Evolutionary conservation across 139 green algal species (phyloP).

Genomic region (Chlamydomonas schloesseri): DNA sequence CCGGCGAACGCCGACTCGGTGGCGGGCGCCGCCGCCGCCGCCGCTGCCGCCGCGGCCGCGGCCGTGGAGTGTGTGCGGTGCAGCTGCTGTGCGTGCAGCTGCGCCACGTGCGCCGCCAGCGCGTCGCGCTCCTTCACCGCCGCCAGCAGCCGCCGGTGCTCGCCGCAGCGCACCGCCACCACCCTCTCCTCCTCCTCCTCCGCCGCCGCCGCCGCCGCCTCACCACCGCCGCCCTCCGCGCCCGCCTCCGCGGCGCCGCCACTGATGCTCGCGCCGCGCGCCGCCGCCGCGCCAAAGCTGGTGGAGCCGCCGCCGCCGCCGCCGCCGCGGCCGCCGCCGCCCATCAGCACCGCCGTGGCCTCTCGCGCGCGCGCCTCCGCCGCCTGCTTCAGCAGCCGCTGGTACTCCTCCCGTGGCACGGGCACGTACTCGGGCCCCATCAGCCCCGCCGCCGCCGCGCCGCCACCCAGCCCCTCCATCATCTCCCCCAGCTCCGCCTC

Average conservation of each 20-base stretch:
- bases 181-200: background rate
- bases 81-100: background rate
- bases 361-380: background rate
- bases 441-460: background rate
- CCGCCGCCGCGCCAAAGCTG: no score
- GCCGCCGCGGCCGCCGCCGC: no score
- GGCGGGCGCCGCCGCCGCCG: no score
- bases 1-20: background rate
- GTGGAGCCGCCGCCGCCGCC: no score
- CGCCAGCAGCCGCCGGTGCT: conserved; percentile 5
- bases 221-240: no score
- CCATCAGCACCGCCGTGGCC: background rate
- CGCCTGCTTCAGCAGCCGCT: background rate
- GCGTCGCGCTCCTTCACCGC: background rate
- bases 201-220: background rate
- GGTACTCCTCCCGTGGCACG: background rate
- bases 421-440: background rate
- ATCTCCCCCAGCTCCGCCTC: background rate
- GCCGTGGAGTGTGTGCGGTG: background rate
- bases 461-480: background rate
- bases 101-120: background rate
- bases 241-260: no score
- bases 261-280: no score
- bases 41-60: no score
- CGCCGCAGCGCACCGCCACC: background rate